Conservation (phyloP, 805 yeast species). For the Yamadazyma tumulicola region DNA sequence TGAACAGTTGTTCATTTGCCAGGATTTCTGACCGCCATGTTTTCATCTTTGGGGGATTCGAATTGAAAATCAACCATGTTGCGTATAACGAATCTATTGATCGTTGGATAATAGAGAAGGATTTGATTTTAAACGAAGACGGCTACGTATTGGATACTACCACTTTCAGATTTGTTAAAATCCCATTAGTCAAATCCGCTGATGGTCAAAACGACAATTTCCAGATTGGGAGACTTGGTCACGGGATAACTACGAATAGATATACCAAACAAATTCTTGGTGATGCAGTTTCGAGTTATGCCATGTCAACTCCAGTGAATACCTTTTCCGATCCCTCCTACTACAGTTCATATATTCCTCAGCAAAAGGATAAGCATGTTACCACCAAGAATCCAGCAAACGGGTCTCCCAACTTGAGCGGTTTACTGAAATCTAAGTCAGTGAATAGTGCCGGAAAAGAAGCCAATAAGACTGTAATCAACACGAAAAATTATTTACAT, state of each 20-base stretch:
- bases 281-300: slow-evolving; percentile 8
- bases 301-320: slow-evolving; percentile 9
- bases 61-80: slow-evolving; percentile 24
- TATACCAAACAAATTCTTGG: slow-evolving; percentile 11
- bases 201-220: slow-evolving; percentile 7
- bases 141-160: slow-evolving; percentile 58
- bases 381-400: background rate
- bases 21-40: slow-evolving; percentile 54
- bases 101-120: slow-evolving; percentile 39
- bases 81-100: slow-evolving; percentile 19
- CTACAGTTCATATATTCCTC: slow-evolving; percentile 13
- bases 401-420: slow-evolving; percentile 5
- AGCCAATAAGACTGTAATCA: slow-evolving; percentile 8
- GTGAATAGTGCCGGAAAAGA: background rate
- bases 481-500: slow-evolving; percentile 6
- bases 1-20: slow-evolving; percentile 47
- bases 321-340: slow-evolving; percentile 9
- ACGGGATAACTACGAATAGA: slow-evolving; percentile 25
- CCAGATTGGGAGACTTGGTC: slow-evolving; percentile 30
- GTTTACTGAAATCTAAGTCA: slow-evolving; percentile 5
- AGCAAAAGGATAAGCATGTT: background rate
- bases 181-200: slow-evolving; percentile 24
- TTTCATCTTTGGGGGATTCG: slow-evolving; percentile 70
- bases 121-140: slow-evolving; percentile 46
- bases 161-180: slow-evolving; percentile 46